Percentiles rank a stretch among this genome's conserved stretches.
Evolutionary conservation across 2,329 filamentous ascomycete species (phyloP).

Genomic region (Xylaria sp.): DNA sequence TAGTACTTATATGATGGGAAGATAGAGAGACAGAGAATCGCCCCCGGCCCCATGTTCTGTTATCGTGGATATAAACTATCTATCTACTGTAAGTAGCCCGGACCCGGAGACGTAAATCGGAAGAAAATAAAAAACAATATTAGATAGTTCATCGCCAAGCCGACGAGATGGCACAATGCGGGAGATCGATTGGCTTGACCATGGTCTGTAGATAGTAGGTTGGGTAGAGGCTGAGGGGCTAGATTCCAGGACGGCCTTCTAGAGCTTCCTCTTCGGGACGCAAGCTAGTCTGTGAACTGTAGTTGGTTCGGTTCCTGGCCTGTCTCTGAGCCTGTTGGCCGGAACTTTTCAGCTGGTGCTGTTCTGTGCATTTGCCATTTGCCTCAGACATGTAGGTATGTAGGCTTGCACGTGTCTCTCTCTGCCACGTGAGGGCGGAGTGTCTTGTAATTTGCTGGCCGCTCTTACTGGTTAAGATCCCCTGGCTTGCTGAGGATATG

Average conservation of each 20-base stretch:
- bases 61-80: conserved; percentile 18
- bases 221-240: conserved; percentile 16
- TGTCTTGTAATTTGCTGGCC: conserved; percentile 20
- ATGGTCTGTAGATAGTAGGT: background rate
- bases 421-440: conserved; percentile 18
- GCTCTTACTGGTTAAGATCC: background rate
- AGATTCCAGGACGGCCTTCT: conserved; percentile 11
- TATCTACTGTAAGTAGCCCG: too few species aligned
- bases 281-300: too few species aligned
- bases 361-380: conserved; percentile 13
- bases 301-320: background rate
- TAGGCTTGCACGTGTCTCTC: conserved; percentile 6
- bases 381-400: conserved; percentile 1
- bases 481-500: background rate
- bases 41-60: background rate
- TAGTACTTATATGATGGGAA: background rate
- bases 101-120: conserved; percentile 10
- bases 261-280: conserved; percentile 35
- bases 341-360: conserved; percentile 11
- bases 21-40: background rate
- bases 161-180: conserved; percentile 20
- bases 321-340: background rate
- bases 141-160: conserved; percentile 9
- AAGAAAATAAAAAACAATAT: conserved; percentile 1
- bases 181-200: conserved; percentile 13